Conservation (phyloP, 2,329 filamentous ascomycete genomes). For the Talaromyces sp. region DNA sequence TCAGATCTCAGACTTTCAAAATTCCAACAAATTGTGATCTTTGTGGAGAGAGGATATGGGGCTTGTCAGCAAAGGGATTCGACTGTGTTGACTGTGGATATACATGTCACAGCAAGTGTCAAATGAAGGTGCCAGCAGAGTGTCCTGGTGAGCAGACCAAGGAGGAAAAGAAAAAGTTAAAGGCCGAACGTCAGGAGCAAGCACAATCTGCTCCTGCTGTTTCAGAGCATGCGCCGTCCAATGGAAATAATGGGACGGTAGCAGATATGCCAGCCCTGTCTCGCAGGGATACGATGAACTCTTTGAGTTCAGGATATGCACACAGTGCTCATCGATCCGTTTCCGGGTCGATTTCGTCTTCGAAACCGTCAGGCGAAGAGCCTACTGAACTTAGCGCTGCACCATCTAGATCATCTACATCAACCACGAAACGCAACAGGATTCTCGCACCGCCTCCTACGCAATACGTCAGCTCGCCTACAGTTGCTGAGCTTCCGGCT, state of each 20-base stretch:
- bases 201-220: slow-evolving; percentile 57
- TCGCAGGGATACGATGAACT: slow-evolving; percentile 85
- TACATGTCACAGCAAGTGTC: slow-evolving; percentile 96
- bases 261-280: slow-evolving; percentile 68
- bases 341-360: slow-evolving; percentile 56
- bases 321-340: slow-evolving; percentile 75
- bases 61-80: slow-evolving; percentile 91
- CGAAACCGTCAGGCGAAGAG: slow-evolving; percentile 43
- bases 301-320: slow-evolving; percentile 82
- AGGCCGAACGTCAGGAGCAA: slow-evolving; percentile 76
- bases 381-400: slow-evolving; percentile 45
- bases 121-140: slow-evolving; percentile 96
- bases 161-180: slow-evolving; percentile 92
- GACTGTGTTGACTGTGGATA: slow-evolving; percentile 96
- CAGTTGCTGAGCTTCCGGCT: slow-evolving; percentile 46
- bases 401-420: slow-evolving; percentile 30
- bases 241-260: slow-evolving; percentile 25
- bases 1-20: slow-evolving; percentile 98
- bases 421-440: slow-evolving; percentile 59
- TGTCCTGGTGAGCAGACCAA: slow-evolving; percentile 93
- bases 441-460: slow-evolving; percentile 84
- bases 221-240: slow-evolving; percentile 37
- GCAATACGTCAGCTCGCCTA: slow-evolving; percentile 70
- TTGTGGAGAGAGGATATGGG: slow-evolving; percentile 96
- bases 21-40: slow-evolving; percentile 98